Evolutionary conservation across 2,329 filamentous ascomycete genomes (phyloP), one percentile per base, ranked within the genome.

Genomic region (Exophiala xenobiotica): DNA sequence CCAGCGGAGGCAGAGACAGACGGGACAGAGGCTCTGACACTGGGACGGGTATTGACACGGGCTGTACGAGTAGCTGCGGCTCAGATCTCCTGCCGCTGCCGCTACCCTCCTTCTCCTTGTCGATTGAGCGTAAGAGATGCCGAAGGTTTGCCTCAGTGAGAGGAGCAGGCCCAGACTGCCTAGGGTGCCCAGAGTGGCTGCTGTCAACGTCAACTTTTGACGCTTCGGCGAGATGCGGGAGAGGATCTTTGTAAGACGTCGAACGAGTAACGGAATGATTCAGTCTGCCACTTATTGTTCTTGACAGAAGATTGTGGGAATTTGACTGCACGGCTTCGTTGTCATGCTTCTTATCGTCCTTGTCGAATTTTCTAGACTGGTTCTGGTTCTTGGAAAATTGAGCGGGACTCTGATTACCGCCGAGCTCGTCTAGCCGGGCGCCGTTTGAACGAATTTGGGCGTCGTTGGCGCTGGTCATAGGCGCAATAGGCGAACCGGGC

Each of bases 121-220:
- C 38, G n/a, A 53, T 40, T 18, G 56, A 51, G 29, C 48, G 52
- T 24, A 57, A 50, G 24, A 58, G 54, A 43, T 46, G 43, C 38
- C 57, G 56, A 49, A 61, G 59, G 42, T 61, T 59, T 39, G 57
- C 46, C 48, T 59, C 50, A 12, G 59, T 61, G 42, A 61, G 43
- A 22, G 51, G 56, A 20, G 49, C 42, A 18, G 51, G 18, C 38
- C 23, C 18, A 20, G 19, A 22, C 41, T 42, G 29, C 20, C 29
- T 47, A 31, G 40, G 46, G 31, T 49, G n/a, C n/a, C n/a, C n/a
- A n/a, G n/a, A n/a, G n/a, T n/a, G n/a, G n/a, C n/a, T n/a, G n/a
- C n/a, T n/a, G n/a, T n/a, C n/a, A n/a, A n/a, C n/a, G n/a, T n/a
- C n/a, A n/a, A n/a, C n/a, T n/a, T n/a, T 56, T 27, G 54, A 52